Evolutionary conservation across 768 basidiomycete species (phyloP).

Genomic region (Amanita subjunquillea): DNA sequence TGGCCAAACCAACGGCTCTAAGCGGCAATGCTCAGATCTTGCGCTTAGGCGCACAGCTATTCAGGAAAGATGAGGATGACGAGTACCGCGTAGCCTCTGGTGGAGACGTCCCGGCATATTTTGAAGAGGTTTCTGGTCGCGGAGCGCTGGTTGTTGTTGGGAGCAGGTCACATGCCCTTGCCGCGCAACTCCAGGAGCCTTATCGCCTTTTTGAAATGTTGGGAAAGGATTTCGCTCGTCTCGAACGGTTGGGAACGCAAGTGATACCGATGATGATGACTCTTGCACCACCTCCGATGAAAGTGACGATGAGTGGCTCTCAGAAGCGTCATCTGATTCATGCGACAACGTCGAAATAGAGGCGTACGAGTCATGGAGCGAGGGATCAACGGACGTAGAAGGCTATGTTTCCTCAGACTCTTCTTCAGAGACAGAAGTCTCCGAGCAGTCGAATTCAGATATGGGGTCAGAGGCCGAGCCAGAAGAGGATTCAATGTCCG

Average conservation of each 20-base stretch:
- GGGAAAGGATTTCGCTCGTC: background rate
- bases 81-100: background rate
- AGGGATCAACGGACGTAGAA: background rate
- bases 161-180: slow-evolving; percentile 1
- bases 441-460: background rate
- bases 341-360: background rate
- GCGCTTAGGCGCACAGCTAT: slow-evolving; percentile 6
- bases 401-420: background rate
- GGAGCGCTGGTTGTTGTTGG: background rate
- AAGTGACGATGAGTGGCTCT: background rate
- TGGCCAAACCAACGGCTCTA: slow-evolving; percentile 3
- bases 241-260: background rate
- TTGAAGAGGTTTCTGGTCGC: background rate
- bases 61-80: background rate
- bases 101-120: background rate
- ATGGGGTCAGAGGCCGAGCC: background rate
- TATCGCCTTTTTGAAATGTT: background rate
- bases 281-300: background rate
- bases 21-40: slow-evolving; percentile 1
- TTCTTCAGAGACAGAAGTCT: background rate
- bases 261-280: background rate
- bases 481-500: background rate
- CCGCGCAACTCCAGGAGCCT: background rate
- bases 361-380: background rate
- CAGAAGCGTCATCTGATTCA: background rate